Percentiles rank a stretch among this genome's conserved stretches.
Evolutionary conservation across 2,329 filamentous ascomycete species (phyloP).

Genomic region (Talaromyces sp.): DNA sequence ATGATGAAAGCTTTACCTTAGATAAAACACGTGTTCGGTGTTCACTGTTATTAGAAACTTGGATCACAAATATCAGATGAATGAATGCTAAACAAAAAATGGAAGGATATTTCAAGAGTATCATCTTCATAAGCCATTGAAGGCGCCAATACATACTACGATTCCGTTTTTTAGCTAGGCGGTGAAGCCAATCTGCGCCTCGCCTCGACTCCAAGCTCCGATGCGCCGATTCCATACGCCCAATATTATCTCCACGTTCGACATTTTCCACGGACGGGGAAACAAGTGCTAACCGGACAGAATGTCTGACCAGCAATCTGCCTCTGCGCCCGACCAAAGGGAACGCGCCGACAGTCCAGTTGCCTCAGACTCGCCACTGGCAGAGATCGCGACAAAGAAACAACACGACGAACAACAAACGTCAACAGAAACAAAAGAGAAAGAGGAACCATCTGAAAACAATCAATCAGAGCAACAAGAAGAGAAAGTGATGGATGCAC

Average conservation of each 20-base stretch:
- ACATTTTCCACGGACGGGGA: not conserved
- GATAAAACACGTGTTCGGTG: too few relatives aligned
- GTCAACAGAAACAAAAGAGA: constrained; percentile 51
- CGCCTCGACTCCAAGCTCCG: not conserved
- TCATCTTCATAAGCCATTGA: too few relatives aligned
- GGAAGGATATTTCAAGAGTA: too few relatives aligned
- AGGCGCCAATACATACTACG: constrained; percentile 1
- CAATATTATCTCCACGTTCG: not conserved
- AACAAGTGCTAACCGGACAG: constrained; percentile 8
- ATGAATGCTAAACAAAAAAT: too few relatives aligned
- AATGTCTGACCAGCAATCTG: constrained; percentile 16
- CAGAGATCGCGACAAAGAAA: constrained; percentile 27
- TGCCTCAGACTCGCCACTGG: constrained; percentile 80
- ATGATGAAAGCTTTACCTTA: too few relatives aligned
- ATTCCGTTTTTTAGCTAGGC: constrained; percentile 3
- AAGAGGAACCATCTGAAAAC: constrained; percentile 5
- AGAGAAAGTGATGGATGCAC: constrained; percentile 30
- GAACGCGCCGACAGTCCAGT: constrained; percentile 86
- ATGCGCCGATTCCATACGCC: constrained; percentile 2
- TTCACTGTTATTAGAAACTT: too few relatives aligned
- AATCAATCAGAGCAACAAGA: constrained; percentile 22
- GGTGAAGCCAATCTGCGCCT: constrained; percentile 3
- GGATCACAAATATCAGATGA: too few relatives aligned
- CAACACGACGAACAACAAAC: constrained; percentile 15
- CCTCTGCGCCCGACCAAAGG: constrained; percentile 50